Conservation (phyloP, 371 early-diverging fungal genomes). For the Chytridium lagenaria region DNA sequence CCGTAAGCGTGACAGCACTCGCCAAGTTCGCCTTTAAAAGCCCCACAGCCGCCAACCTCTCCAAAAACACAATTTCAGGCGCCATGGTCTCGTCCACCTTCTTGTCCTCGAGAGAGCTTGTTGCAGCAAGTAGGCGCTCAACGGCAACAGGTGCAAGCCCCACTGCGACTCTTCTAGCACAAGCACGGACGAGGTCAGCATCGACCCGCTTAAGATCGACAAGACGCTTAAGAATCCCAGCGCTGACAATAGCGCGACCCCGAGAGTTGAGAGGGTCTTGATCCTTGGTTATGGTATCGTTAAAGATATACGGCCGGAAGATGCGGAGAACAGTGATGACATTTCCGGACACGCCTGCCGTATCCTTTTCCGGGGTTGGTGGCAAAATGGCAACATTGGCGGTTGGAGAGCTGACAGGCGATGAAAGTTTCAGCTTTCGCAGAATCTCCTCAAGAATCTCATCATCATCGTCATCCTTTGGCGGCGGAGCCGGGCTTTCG, state of each 20-base stretch:
- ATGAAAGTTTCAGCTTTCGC: not conserved
- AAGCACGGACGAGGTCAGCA: not conserved
- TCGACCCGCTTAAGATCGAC: slow-evolving; percentile 6
- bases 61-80: not conserved
- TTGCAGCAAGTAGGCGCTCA: not conserved
- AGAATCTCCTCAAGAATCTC: slow-evolving; percentile 1
- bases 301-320: not conserved
- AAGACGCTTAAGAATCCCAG: not conserved
- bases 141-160: not conserved
- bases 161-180: not conserved
- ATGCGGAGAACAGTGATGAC: not conserved
- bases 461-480: not conserved
- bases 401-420: not conserved
- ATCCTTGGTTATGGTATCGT: not conserved
- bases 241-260: not conserved
- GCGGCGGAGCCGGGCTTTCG: not conserved
- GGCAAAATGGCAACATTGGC: too few relatives aligned
- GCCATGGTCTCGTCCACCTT: not conserved
- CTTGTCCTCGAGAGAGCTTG: not conserved
- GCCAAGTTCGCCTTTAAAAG: not conserved
- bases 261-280: not conserved
- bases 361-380: not conserved
- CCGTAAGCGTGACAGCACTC: not conserved
- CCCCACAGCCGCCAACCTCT: not conserved
- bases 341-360: not conserved